Evolutionary conservation across 2,329 filamentous ascomycete species (phyloP).

Genomic region (Hypoxylon sp.): DNA sequence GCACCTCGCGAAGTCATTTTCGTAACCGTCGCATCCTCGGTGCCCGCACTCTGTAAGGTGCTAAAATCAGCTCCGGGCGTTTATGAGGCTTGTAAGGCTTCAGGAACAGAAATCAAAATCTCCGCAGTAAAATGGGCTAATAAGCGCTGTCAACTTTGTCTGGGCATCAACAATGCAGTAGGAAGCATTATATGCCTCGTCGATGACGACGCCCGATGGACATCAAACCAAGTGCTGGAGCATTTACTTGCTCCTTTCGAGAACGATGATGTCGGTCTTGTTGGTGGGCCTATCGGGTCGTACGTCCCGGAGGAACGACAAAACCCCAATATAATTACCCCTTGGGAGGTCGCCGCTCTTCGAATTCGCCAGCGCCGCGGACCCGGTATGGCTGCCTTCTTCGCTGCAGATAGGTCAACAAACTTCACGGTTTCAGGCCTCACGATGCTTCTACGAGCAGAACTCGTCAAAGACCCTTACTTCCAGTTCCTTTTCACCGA

Average conservation of each 20-base stretch:
- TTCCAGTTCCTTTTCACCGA: constrained; percentile 47
- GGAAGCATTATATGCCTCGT: constrained; percentile 49
- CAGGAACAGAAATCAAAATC: constrained; percentile 36
- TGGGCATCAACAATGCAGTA: constrained; percentile 42
- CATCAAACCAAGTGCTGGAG: constrained; percentile 21
- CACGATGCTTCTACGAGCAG: constrained; percentile 50
- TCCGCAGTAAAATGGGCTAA: constrained; percentile 41
- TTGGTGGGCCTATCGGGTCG: constrained; percentile 48
- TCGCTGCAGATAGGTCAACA: constrained; percentile 45
- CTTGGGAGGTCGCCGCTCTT: constrained; percentile 52
- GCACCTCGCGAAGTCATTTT: constrained; percentile 51
- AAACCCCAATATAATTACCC: constrained; percentile 44
- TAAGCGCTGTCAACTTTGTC: constrained; percentile 50
- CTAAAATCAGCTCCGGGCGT: constrained; percentile 32
- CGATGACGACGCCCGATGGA: constrained; percentile 53
- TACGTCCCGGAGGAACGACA: constrained; percentile 43
- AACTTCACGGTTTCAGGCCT: constrained; percentile 51
- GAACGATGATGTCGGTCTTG: constrained; percentile 44
- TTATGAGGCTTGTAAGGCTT: background rate
- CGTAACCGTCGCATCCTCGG: constrained; percentile 44
- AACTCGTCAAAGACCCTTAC: constrained; percentile 43
- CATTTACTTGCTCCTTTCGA: constrained; percentile 51
- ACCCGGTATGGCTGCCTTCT: constrained; percentile 42
- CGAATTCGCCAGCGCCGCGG: constrained; percentile 46
- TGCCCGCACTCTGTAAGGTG: background rate